Percentiles rank a stretch among this genome's conserved stretches.
phyloP scores from a whole-genome alignment of 192 early-diverging fungal genomes.

The Coemansia sp. region DNA sequence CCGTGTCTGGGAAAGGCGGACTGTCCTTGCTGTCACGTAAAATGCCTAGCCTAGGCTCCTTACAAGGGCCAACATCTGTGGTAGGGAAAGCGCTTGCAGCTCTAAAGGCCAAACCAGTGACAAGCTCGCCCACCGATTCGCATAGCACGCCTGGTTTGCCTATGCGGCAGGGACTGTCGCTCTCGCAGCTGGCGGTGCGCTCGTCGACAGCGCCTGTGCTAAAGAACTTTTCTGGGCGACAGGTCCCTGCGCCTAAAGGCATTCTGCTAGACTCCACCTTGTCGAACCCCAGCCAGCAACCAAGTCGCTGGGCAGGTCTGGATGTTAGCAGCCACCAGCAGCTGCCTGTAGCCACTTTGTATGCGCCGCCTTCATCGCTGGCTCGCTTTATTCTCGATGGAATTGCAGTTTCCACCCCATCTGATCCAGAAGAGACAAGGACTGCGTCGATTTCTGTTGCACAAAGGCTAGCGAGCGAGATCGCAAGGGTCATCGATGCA shows the following conservation, averaged over 20 bases:
- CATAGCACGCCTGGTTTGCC: background rate
- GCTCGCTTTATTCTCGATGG: constrained; percentile 42
- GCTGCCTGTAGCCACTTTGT: constrained; percentile 20
- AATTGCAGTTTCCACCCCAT: background rate
- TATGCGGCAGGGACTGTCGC: constrained; percentile 8
- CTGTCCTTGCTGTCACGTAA: constrained; percentile 2
- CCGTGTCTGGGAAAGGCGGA: background rate
- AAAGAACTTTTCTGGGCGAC: constrained; percentile 37
- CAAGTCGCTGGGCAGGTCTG: constrained; percentile 10
- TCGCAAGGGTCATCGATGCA: constrained; percentile 13
- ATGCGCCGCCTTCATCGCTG: constrained; percentile 42
- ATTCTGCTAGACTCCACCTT: background rate
- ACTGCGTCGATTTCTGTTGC: constrained; percentile 7
- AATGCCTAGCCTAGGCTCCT: background rate
- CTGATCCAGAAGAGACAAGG: background rate
- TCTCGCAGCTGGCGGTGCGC: constrained; percentile 18
- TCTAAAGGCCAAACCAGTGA: constrained; percentile 14
- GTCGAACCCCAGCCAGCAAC: constrained; percentile 1
- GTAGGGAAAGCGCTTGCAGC: constrained; percentile 47
- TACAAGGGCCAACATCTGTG: constrained; percentile 5
- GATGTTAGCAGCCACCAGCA: background rate
- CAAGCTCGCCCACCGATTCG: background rate
- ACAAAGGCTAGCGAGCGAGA: constrained; percentile 21
- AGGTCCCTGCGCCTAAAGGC: constrained; percentile 23
- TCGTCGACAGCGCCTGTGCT: constrained; percentile 5